Conservation (phyloP, 1,284 basidiomycete species). For the Ceraceosorus bombacis region DNA sequence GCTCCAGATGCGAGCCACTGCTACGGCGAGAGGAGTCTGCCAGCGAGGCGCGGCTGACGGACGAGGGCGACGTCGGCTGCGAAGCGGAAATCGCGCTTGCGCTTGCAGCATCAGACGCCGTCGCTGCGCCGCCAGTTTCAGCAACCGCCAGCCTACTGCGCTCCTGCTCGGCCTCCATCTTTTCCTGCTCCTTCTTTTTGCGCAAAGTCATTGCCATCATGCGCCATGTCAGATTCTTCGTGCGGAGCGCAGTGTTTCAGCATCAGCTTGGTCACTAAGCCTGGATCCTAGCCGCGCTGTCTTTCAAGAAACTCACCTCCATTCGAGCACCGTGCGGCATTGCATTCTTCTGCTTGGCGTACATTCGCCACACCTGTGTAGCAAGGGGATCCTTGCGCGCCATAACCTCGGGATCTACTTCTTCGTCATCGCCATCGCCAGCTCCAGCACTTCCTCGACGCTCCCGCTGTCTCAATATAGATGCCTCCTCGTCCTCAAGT, state of each 20-base stretch:
- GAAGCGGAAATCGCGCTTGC: background rate
- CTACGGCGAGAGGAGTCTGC: constrained; percentile 11
- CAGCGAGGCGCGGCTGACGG: constrained; percentile 1
- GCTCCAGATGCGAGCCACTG: constrained; percentile 23
- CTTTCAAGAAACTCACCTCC: constrained; percentile 54
- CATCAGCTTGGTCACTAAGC: background rate
- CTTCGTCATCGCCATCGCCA: constrained; percentile 15
- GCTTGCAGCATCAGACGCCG: background rate
- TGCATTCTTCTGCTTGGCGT: constrained; percentile 74
- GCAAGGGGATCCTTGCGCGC: constrained; percentile 73
- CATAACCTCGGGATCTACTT: constrained; percentile 46
- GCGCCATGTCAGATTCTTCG: constrained; percentile 78
- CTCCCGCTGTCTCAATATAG: too few relatives aligned
- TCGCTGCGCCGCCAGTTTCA: background rate
- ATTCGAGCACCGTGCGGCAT: constrained; percentile 86
- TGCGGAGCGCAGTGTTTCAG: background rate
- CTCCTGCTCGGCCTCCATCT: constrained; percentile 20
- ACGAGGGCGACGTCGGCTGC: constrained; percentile 4
- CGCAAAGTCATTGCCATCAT: constrained; percentile 92
- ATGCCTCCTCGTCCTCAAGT: too few relatives aligned
- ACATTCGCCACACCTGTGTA: constrained; percentile 95
- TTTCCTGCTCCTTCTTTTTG: constrained; percentile 59
- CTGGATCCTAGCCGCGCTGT: background rate
- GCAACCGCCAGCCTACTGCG: background rate
- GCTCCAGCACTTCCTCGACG: constrained; percentile 19